Evolutionary conservation across 106 monocot genomes (phyloP), one percentile per base, ranked within the genome.

Genomic region (Dendrobium officinale): DNA sequence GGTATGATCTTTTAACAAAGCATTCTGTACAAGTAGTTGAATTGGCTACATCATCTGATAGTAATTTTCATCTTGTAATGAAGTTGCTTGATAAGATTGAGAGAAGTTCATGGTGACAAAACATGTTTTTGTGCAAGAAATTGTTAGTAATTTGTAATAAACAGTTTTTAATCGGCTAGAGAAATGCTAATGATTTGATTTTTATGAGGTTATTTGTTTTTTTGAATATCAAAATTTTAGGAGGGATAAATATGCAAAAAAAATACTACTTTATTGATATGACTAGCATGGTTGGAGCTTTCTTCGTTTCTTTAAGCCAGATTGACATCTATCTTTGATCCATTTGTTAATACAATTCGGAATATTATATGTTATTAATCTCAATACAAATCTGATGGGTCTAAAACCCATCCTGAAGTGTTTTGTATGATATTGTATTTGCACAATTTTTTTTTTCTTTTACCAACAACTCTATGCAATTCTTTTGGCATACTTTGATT

Each of bases 21-120:
- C 59, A 45, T 26, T 81, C 61, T 64, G 43, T 81, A 18, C 55
- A 44, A 64, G 61, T 81, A 24, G 75, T 43, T 42, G 75, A 81
- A 37, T 75, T 81, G n/a, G 81, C 61, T 26, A 31, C 56, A 20
- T 75, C 44, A 4, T 75, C 81, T 61, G 61, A 61, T 81, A 75
- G 64, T 27, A 81, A 59, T 29, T 76, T 75, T 17, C 58, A 81
- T 24, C 13, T 81, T 75, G 75, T 44, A 10, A 27, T 81, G 22
- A 75, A 81, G 27, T 24, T 81, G 42, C 16, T 81, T 29, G 58
- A 75, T n/a, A 45, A 76, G 56, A 59, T 58, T 42, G 67, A 66
- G 43, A 67, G 64, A 67, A 79, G 42, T 72, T 72, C 72, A 33
- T 72, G 15, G 37, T 72, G 15, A 37, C 0, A 15, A 37, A 37